A percentile compares a stretch with the other conserved stretches of the same genome.
Conservation (phyloP, 2,329 filamentous ascomycete species). For the Penicillium brasilianum region DNA sequence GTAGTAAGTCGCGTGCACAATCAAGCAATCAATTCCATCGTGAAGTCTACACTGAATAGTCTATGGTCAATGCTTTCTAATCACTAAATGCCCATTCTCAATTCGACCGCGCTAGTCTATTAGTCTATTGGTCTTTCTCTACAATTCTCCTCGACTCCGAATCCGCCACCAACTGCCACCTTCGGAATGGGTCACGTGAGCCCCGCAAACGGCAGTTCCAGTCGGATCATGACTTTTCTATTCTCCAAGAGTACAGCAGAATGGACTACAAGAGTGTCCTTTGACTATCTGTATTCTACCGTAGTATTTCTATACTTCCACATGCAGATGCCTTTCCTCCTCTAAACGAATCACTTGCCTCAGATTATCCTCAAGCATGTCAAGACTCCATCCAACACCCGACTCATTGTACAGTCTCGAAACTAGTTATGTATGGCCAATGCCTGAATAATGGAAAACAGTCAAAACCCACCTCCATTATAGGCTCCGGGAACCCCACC, state of each 20-base stretch:
- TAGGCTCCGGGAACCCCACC: conserved; percentile 9
- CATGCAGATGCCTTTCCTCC: neutral
- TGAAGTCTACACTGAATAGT: neutral
- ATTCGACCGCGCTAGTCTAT: neutral
- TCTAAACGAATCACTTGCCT: neutral
- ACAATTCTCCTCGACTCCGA: too few species aligned
- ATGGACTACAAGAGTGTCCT: too few species aligned
- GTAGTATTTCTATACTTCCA: neutral
- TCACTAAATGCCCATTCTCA: neutral
- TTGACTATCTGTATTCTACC: too few species aligned
- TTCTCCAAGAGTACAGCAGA: too few species aligned
- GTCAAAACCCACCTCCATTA: neutral
- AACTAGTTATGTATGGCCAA: too few species aligned
- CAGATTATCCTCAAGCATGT: neutral
- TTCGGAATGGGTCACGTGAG: conserved; percentile 23
- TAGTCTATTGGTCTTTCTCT: neutral
- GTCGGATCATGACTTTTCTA: neutral
- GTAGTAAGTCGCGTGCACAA: conserved; percentile 13
- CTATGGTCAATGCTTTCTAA: neutral
- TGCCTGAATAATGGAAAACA: neutral
- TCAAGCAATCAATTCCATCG: neutral
- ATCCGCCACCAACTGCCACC: conserved; percentile 23
- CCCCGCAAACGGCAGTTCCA: conserved; percentile 17
- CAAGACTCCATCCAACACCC: neutral
- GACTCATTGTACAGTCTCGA: too few species aligned